These are phyloP conservation scores for Daldinia loculata DNA, from an alignment of 495 filamentous ascomycete genomes.

Conservation along the genomic window DNA sequence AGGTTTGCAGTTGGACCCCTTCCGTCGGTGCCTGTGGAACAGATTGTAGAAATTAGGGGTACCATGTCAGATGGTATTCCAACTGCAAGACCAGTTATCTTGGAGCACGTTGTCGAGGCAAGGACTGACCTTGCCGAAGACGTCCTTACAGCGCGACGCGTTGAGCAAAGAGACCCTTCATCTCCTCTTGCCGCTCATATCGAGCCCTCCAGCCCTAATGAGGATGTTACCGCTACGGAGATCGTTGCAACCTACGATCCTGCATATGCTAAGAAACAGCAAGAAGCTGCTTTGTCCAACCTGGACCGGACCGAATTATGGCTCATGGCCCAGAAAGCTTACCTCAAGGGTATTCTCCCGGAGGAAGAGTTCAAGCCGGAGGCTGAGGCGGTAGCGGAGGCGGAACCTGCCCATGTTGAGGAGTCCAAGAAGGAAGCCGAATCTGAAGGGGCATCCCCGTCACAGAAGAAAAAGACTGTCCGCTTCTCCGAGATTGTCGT, in stretches of 20 bases:
- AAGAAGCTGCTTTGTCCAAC: conserved; percentile 69
- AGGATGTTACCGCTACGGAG: conserved; percentile 60
- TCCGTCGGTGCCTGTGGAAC: conserved; percentile 66
- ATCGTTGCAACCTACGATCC: conserved; percentile 74
- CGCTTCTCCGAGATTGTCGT: conserved; percentile 72
- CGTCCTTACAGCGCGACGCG: conserved; percentile 38
- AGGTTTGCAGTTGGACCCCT: conserved; percentile 19
- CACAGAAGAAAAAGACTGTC: conserved; percentile 73
- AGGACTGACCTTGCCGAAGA: conserved; percentile 36
- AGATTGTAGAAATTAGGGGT: conserved; percentile 67
- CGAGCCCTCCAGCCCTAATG: conserved; percentile 49
- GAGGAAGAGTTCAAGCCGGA: conserved; percentile 58
- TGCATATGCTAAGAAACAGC: conserved; percentile 71
- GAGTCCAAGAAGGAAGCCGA: conserved; percentile 47
- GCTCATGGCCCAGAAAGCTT: conserved; percentile 80
- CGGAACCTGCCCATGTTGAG: conserved; percentile 30
- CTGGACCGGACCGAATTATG: conserved; percentile 83
- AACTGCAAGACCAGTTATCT: conserved; percentile 64
- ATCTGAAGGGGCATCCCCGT: conserved; percentile 40
- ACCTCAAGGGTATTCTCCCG: conserved; percentile 69
- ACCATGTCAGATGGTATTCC: conserved; percentile 67
- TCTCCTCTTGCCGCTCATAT: conserved; percentile 50
- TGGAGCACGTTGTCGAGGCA: conserved; percentile 39
- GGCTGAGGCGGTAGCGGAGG: conserved; percentile 43
- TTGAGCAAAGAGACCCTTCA: conserved; percentile 39